Evolutionary conservation across 2,329 filamentous ascomycete genomes (phyloP).

Genomic region (Elsinoe necatrix): DNA sequence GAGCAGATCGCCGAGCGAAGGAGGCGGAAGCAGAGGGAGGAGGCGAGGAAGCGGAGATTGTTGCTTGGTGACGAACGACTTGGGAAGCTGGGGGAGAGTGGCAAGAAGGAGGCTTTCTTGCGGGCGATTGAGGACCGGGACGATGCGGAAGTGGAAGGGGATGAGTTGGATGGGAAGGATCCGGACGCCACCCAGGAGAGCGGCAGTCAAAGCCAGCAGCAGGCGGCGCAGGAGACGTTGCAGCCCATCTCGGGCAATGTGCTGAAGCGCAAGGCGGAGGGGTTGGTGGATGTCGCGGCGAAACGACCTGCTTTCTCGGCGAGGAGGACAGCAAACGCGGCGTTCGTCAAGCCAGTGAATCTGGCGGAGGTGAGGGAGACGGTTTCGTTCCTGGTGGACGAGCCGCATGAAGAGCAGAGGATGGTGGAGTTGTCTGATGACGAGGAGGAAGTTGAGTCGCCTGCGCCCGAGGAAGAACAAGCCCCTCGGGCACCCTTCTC

Average conservation of each 20-base stretch:
- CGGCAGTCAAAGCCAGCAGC: not conserved
- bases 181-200: slow-evolving; percentile 12
- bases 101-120: slow-evolving; percentile 82
- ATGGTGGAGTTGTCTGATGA: slow-evolving; percentile 34
- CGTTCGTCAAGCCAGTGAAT: slow-evolving; percentile 56
- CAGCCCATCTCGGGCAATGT: slow-evolving; percentile 22
- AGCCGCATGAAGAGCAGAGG: slow-evolving; percentile 47
- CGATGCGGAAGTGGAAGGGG: slow-evolving; percentile 57
- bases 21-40: slow-evolving; percentile 75
- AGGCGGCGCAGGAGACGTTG: slow-evolving; percentile 12
- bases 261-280: slow-evolving; percentile 31
- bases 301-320: slow-evolving; percentile 7
- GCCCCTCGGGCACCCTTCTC: slow-evolving; percentile 32
- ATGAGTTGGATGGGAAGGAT: slow-evolving; percentile 57
- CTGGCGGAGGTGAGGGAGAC: slow-evolving; percentile 76
- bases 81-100: slow-evolving; percentile 55
- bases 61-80: slow-evolving; percentile 82
- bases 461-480: not conserved
- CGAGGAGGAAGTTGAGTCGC: slow-evolving; percentile 36
- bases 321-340: slow-evolving; percentile 27
- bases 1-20: slow-evolving; percentile 67
- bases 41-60: slow-evolving; percentile 83
- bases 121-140: slow-evolving; percentile 78
- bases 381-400: slow-evolving; percentile 73
- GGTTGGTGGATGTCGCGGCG: not conserved